Base-by-base conservation (phyloP, 176 grass and related monocot genomes). In the Zoysia pacifica region DNA sequence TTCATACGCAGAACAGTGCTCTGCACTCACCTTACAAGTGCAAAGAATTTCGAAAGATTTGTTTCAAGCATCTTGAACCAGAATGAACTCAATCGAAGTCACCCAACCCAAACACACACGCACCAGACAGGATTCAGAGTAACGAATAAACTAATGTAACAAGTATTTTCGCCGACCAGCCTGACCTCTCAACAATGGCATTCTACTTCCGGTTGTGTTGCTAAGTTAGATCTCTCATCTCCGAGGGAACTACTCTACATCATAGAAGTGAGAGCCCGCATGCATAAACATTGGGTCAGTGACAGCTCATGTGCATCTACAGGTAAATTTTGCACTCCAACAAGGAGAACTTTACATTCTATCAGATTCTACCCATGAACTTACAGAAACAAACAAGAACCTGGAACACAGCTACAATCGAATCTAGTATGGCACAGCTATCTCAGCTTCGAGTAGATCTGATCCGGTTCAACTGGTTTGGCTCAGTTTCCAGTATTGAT, bases 371-470 rank as follows among this genome's bases (percentile, higher is more conserved):
- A 79, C 12, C 49, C 68, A 37, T 56, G 74, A 73, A 73, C 86
- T 64, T 78, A 51, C 67, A 44, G 2, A 67, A 64, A 73, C 65
- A 81, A 79, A 3, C 28, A 68, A 69, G 15, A 28, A 14, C 35
- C 62, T 55, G 2, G 19, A n/a, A n/a, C 4, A 43, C 13, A 28
- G 48, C 48, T 54, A 83, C 75, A 88, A 4, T 38, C 7, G 7
- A 69, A 51, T 53, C 54, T 77, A 47, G 5, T 58, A 70, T 60
- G 35, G 11, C 48, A 19, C 48, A 79, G 51, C 13, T 75, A 60
- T 76, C 58, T 94, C 79, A 90, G 78, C 78, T 86, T 88, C 74
- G 54, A 73, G 74, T 78, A 76, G 81, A 87, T 71, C 74, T 82
- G 52, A 72, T 80, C 72, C 69, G 79, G 63, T 82, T 77, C 50